Conservation (phyloP, 2,329 filamentous ascomycete species). For the Calonectria hongkongensis region DNA sequence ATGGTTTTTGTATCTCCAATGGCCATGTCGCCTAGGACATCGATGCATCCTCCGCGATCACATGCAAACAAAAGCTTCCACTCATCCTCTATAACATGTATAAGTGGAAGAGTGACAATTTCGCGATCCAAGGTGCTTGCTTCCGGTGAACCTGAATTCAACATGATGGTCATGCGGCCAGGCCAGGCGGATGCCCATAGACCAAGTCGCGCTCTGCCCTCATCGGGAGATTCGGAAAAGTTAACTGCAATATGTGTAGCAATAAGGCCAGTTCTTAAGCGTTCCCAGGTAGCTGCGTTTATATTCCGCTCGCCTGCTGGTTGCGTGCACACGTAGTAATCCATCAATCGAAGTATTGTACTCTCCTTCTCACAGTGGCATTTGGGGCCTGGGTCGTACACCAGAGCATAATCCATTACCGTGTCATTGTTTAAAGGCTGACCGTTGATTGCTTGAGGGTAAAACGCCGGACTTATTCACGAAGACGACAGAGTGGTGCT, state of each 20-base stretch:
- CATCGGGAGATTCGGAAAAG: neutral
- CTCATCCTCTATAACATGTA: neutral
- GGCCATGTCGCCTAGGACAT: neutral
- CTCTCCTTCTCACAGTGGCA: neutral
- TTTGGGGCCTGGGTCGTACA: neutral
- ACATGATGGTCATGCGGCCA: neutral
- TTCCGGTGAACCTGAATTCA: neutral
- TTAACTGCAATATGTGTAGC: neutral
- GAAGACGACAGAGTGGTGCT: neutral
- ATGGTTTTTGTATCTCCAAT: neutral
- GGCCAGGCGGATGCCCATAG: neutral
- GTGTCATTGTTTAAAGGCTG: neutral
- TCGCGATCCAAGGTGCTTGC: too few species aligned
- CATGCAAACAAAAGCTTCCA: conserved; percentile 1
- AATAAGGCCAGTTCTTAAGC: neutral
- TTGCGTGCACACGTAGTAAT: neutral
- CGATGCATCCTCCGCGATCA: neutral
- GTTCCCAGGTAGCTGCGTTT: neutral
- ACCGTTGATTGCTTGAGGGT: neutral
- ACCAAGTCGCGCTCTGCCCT: neutral
- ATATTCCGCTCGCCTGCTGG: neutral
- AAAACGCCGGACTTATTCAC: neutral
- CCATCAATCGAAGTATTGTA: neutral
- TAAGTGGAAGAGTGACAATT: neutral
- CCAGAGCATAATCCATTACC: neutral